phyloP scores from a whole-genome alignment of 495 filamentous ascomycete genomes.

The Penicillium psychrofluorescens region DNA sequence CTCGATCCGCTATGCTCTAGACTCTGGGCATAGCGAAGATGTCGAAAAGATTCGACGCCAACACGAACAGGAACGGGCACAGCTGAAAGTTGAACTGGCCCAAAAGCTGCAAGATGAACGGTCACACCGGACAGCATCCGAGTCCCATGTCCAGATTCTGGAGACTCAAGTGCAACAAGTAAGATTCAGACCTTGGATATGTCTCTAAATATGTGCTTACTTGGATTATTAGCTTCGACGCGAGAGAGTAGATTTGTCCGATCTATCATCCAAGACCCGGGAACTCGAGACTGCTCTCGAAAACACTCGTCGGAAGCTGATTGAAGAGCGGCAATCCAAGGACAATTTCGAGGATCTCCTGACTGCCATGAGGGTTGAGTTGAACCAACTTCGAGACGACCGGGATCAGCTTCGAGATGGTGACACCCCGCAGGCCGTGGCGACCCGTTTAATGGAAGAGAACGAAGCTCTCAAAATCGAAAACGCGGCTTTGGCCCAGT shows the following conservation, averaged over 20 bases:
- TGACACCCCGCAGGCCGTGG: constrained; percentile 69
- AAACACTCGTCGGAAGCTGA: constrained; percentile 69
- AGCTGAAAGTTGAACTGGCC: constrained; percentile 74
- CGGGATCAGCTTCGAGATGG: constrained; percentile 87
- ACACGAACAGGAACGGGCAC: constrained; percentile 86
- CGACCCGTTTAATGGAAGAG: constrained; percentile 61
- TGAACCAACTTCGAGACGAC: constrained; percentile 78
- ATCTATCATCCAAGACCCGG: constrained; percentile 38
- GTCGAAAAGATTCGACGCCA: constrained; percentile 74
- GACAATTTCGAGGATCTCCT: constrained; percentile 92
- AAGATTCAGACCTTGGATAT: constrained; percentile 3
- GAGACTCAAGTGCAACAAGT: constrained; percentile 65
- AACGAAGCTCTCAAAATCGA: constrained; percentile 54
- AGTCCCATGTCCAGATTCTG: constrained; percentile 72
- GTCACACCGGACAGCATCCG: constrained; percentile 60
- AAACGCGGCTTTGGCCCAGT: constrained; percentile 44
- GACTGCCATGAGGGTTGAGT: constrained; percentile 71
- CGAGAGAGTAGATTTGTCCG: constrained; percentile 35
- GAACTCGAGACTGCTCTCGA: constrained; percentile 78
- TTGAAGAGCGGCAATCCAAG: constrained; percentile 80
- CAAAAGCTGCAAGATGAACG: constrained; percentile 83
- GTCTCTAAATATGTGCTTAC: neutral
- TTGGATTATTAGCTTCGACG: constrained; percentile 32
- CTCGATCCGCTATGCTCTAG: constrained; percentile 64
- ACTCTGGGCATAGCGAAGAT: constrained; percentile 64